Base-by-base conservation (phyloP, 2,329 filamentous ascomycete species). In the Aquanectria penicillioides region DNA sequence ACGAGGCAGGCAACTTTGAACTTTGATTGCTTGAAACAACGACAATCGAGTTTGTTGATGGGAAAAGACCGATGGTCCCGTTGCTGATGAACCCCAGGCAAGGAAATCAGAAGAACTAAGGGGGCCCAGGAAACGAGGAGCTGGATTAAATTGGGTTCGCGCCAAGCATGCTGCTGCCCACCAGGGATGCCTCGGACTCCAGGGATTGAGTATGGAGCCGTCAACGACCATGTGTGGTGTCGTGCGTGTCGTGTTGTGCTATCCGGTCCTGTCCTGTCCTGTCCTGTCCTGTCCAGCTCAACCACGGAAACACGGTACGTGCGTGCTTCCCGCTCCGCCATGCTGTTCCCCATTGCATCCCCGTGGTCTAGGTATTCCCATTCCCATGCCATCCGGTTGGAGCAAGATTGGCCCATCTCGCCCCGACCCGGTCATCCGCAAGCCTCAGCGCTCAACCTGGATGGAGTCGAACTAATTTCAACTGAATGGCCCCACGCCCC, bases 71-170 rank as follows among this genome's bases (percentile, higher is more conserved):
- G 17, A 37, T 23, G 23, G 17, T 28, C 47, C 17, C 15, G n/a
- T n/a, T n/a, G n/a, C n/a, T n/a, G n/a, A n/a, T n/a, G n/a, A n/a
- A n/a, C n/a, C n/a, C n/a, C n/a, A n/a, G n/a, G n/a, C n/a, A 33
- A 28, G 33, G 41, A 33, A 33, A 15, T 10, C 5, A 12, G 17
- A 46, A 46, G 22, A 29, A 17, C 41, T 20, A 31, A n/a, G 34
- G 37, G 46, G 29, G 25, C 25, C 47, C 37, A 15, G 33, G 28
- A 46, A 47, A 41, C 48, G 43, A 25, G 34, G 41, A 58, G 48
- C 29, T 48, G 33, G 36, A 31, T 41, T 29, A 40, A 40, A 47
- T 57, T 52, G 43, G 55, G 55, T 58, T 53, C 28, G 44, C 48
- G 55, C 41, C 55, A 52, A 47, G 20, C 33, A 37, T 38, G 34